Percentiles rank a stretch among this genome's conserved stretches.
Conservation (phyloP, 768 basidiomycete species). For the Boletus reticulatus region DNA sequence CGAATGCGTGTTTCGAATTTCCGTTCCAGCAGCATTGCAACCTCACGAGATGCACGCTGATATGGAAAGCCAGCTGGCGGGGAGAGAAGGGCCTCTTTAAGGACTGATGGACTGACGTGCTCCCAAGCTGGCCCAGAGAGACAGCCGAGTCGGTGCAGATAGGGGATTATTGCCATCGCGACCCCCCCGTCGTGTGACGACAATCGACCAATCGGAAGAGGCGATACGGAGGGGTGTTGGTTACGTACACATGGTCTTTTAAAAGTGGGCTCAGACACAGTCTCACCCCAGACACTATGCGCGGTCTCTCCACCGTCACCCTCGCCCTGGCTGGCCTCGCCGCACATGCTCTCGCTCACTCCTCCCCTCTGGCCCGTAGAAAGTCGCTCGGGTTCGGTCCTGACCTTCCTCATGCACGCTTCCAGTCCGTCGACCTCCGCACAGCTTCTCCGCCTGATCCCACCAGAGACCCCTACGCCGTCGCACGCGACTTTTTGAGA, state of each 20-base stretch:
- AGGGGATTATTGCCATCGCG: constrained; percentile 10
- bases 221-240: neutral
- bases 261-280: constrained; percentile 3
- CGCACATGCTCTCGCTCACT: constrained; percentile 50
- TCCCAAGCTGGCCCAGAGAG: neutral
- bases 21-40: neutral
- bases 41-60: neutral
- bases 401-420: constrained; percentile 67
- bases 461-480: constrained; percentile 49
- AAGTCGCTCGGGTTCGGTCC: constrained; percentile 94
- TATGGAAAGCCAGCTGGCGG: constrained; percentile 1
- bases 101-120: neutral
- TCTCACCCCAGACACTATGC: constrained; percentile 41
- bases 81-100: neutral
- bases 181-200: constrained; percentile 19
- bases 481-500: constrained; percentile 61
- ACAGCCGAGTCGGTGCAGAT: constrained; percentile 3
- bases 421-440: constrained; percentile 42
- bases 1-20: neutral
- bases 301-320: constrained; percentile 62
- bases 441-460: constrained; percentile 39
- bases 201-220: constrained; percentile 18
- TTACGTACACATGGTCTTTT: constrained; percentile 23
- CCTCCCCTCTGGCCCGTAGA: constrained; percentile 39
- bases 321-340: constrained; percentile 60